phyloP scores from a whole-genome alignment of 106 monocot species.

The Dendrobium chrysotoxum region DNA sequence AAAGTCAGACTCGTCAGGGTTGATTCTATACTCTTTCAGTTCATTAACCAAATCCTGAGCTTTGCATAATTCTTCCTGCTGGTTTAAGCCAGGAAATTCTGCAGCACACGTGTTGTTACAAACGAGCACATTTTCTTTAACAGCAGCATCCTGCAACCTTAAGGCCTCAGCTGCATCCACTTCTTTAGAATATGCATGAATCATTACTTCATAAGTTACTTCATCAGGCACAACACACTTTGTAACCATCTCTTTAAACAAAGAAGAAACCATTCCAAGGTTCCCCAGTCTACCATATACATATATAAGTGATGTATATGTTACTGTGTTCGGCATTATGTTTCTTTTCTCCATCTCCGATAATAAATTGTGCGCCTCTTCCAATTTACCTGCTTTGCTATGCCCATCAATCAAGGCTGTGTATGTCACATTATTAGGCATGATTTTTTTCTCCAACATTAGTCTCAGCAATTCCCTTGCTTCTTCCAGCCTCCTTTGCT shows the following conservation, averaged over 20 bases:
- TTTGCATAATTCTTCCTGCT: slow-evolving; percentile 22
- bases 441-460: slow-evolving; percentile 52
- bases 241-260: slow-evolving; percentile 58
- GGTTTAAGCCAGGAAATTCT: slow-evolving; percentile 31
- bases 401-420: slow-evolving; percentile 57
- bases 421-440: slow-evolving; percentile 42
- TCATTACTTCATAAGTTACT: slow-evolving; percentile 42
- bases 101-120: slow-evolving; percentile 10
- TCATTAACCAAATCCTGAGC: slow-evolving; percentile 29
- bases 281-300: slow-evolving; percentile 37
- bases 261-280: slow-evolving; percentile 26
- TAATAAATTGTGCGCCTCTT: slow-evolving; percentile 42
- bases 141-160: slow-evolving; percentile 30
- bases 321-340: slow-evolving; percentile 33
- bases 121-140: slow-evolving; percentile 18
- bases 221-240: slow-evolving; percentile 51
- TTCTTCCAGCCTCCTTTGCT: slow-evolving; percentile 52
- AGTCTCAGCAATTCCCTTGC: slow-evolving; percentile 35
- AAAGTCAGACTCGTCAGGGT: slow-evolving; percentile 25
- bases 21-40: slow-evolving; percentile 30
- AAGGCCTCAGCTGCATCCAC: slow-evolving; percentile 33
- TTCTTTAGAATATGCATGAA: slow-evolving; percentile 33
- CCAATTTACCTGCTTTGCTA: slow-evolving; percentile 38
- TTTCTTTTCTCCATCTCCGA: slow-evolving; percentile 56
- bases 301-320: slow-evolving; percentile 59